Evolutionary conservation across 1,139 yeast genomes (phyloP).

Genomic region (Dujonia santamariae): DNA sequence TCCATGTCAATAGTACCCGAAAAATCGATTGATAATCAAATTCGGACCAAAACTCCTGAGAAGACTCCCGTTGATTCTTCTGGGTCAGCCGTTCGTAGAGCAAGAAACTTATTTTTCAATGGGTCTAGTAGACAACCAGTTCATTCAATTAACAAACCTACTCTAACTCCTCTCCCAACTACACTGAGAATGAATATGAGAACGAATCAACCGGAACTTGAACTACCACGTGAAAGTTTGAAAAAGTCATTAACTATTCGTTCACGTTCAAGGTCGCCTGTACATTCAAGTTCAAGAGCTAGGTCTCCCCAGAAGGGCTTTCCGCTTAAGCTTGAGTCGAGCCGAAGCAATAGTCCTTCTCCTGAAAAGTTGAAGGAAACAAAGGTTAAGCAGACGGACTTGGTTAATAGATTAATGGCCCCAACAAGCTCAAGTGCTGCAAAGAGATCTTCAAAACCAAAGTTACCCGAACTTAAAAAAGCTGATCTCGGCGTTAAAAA

Average conservation of each 20-base stretch:
- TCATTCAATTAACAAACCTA: too few species aligned
- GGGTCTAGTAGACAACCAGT: too few species aligned
- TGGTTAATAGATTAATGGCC: conserved; percentile 20
- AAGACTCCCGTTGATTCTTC: conserved; percentile 7
- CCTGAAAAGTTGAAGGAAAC: neutral
- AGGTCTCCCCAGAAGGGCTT: neutral
- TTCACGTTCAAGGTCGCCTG: neutral
- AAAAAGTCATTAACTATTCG: neutral
- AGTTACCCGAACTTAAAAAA: conserved; percentile 9
- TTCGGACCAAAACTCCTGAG: conserved; percentile 7
- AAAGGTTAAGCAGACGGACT: conserved; percentile 10
- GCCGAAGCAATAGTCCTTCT: neutral
- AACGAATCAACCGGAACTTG: conserved; percentile 2
- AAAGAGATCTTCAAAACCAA: conserved; percentile 15
- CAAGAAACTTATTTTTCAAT: conserved; percentile 16
- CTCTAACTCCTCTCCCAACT: too few species aligned
- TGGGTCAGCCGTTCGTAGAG: conserved; percentile 14
- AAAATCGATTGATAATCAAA: too few species aligned
- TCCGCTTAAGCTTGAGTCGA: neutral
- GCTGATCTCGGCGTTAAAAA: conserved; percentile 18
- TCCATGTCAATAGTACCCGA: too few species aligned
- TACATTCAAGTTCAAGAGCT: neutral
- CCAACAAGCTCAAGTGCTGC: conserved; percentile 33
- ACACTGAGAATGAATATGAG: too few species aligned
- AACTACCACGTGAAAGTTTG: conserved; percentile 2